Percentiles rank a stretch among this genome's conserved stretches.
phyloP scores from a whole-genome alignment of 2,329 filamentous ascomycete genomes.

The Chaetoscypha palmicola region DNA sequence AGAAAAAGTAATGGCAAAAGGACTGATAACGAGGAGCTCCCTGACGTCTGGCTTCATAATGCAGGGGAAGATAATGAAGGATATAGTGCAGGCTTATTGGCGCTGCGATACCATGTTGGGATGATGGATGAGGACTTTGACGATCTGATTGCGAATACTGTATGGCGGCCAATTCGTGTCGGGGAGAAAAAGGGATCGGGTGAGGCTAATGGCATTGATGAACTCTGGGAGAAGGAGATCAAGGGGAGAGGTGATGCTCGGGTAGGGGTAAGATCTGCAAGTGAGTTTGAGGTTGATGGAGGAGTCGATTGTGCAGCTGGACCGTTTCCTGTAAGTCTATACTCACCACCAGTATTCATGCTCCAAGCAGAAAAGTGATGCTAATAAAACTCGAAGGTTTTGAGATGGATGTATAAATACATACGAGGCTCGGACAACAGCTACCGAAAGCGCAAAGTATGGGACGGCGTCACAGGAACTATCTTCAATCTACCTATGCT shows the following conservation, averaged over 20 bases:
- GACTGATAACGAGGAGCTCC: not conserved
- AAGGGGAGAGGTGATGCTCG: not conserved
- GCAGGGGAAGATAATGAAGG: conserved; percentile 8
- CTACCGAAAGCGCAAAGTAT: conserved; percentile 18
- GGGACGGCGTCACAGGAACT: conserved; percentile 26
- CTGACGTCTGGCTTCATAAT: not conserved
- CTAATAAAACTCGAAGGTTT: conserved; percentile 7
- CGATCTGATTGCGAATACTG: conserved; percentile 21
- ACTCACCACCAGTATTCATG: not conserved
- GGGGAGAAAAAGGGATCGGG: conserved; percentile 16
- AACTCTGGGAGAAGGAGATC: not conserved
- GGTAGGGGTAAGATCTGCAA: not conserved
- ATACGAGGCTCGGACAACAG: conserved; percentile 2
- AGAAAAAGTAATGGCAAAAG: not conserved
- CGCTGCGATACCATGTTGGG: conserved; percentile 16
- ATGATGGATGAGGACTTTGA: conserved; percentile 6
- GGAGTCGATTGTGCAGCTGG: conserved; percentile 27
- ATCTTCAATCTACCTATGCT: conserved; percentile 27
- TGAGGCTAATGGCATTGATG: not conserved
- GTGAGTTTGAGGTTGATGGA: conserved; percentile 19
- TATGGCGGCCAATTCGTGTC: conserved; percentile 25
- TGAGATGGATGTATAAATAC: conserved; percentile 18
- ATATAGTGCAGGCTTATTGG: conserved; percentile 16
- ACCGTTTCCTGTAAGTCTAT: conserved; percentile 24
- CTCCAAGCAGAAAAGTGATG: not conserved